A percentile compares a stretch with the other conserved stretches of the same genome.
Conservation (phyloP, 1,284 basidiomycete genomes). For the Mycosarcoma mackinlayi region DNA sequence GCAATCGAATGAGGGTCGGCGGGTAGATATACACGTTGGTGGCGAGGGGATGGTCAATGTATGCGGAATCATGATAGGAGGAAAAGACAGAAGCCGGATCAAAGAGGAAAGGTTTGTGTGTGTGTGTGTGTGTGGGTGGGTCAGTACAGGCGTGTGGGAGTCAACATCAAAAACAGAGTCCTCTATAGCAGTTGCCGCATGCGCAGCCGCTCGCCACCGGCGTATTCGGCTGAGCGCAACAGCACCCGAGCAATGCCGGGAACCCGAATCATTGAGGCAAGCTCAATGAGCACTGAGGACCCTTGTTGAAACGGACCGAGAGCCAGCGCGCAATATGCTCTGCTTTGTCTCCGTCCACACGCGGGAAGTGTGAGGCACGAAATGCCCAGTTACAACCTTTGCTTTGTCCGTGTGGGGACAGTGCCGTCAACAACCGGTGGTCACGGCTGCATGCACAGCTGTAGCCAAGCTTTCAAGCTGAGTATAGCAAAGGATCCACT, state of each 20-base stretch:
- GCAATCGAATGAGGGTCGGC: constrained; percentile 12
- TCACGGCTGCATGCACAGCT: not conserved
- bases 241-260: not conserved
- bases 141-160: constrained; percentile 7
- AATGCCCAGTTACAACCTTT: not conserved
- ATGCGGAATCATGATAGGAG: not conserved
- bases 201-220: not conserved
- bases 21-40: constrained; percentile 6
- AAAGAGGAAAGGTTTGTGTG: constrained; percentile 1
- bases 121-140: constrained; percentile 7
- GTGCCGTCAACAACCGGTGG: not conserved
- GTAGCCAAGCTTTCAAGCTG: not conserved
- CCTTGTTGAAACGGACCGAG: not conserved
- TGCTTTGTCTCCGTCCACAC: not conserved
- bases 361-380: not conserved
- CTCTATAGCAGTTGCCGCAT: not conserved
- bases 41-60: not conserved
- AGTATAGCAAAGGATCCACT: not conserved
- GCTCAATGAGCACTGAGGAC: not conserved
- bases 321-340: not conserved
- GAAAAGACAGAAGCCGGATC: not conserved
- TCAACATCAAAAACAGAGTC: not conserved
- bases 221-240: not conserved
- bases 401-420: not conserved
- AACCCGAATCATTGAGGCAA: too few species aligned